Evolutionary conservation across 2,329 filamentous ascomycete species (phyloP).

Genomic region (Hypoxylon sp.): DNA sequence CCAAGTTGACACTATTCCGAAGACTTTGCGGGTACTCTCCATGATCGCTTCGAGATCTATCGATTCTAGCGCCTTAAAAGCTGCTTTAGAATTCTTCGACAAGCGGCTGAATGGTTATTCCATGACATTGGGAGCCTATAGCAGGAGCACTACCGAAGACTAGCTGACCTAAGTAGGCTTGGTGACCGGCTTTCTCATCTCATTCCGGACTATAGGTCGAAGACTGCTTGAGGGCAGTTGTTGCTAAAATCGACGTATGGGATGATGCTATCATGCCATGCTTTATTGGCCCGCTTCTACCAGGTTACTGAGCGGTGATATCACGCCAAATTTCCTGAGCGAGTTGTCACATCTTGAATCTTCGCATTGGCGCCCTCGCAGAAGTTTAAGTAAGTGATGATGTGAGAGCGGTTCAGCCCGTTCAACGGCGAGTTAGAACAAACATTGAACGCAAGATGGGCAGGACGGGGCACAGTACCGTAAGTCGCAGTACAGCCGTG

Average conservation of each 20-base stretch:
- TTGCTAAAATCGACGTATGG: conserved; percentile 13
- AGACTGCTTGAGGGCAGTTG: conserved; percentile 25
- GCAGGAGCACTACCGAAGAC: conserved; percentile 16
- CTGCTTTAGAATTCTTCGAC: conserved; percentile 24
- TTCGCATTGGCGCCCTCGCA: neutral
- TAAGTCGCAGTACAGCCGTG: conserved; percentile 8
- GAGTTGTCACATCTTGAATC: neutral
- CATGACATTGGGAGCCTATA: conserved; percentile 13
- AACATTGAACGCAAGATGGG: conserved; percentile 5
- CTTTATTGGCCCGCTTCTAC: conserved; percentile 1
- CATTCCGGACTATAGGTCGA: conserved; percentile 20
- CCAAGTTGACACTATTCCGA: conserved; percentile 33
- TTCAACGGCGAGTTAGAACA: conserved; percentile 16
- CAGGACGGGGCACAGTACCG: neutral
- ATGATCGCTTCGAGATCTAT: conserved; percentile 36
- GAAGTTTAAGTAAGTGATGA: conserved; percentile 13
- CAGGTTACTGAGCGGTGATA: neutral
- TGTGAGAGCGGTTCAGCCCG: conserved; percentile 25
- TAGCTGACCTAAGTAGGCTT: conserved; percentile 8
- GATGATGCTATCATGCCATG: conserved; percentile 23
- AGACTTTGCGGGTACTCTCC: conserved; percentile 19
- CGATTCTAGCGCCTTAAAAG: conserved; percentile 37
- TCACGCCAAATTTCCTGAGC: neutral
- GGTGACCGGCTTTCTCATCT: conserved; percentile 30
- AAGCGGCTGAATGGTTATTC: conserved; percentile 16